Conservation (phyloP, 2,329 filamentous ascomycete species). For the Verticillium albo-atrum region DNA sequence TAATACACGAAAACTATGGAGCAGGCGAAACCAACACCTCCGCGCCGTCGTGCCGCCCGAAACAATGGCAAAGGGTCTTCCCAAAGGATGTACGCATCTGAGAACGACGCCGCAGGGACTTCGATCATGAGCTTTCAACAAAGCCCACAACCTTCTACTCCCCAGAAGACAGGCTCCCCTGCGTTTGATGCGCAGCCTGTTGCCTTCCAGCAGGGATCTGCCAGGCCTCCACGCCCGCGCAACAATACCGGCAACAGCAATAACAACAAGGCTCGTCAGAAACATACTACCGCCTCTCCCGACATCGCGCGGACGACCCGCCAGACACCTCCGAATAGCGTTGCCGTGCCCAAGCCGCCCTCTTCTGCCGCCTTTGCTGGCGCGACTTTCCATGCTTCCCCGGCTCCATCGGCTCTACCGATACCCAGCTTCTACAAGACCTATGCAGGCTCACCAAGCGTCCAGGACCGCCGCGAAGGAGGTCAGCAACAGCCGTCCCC, state of each 20-base stretch:
- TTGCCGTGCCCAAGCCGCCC: constrained; percentile 34
- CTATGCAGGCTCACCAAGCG: constrained; percentile 56
- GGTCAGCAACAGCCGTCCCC: constrained; percentile 42
- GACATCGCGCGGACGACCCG: constrained; percentile 33
- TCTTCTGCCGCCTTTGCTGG: constrained; percentile 72
- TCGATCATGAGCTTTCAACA: constrained; percentile 26
- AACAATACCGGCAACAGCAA: neutral
- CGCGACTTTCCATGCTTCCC: constrained; percentile 91
- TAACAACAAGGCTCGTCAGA: constrained; percentile 13
- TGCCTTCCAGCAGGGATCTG: neutral
- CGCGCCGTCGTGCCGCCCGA: constrained; percentile 27
- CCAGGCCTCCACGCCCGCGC: neutral
- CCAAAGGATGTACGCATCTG: constrained; percentile 55
- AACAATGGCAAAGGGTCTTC: constrained; percentile 30
- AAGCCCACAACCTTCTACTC: constrained; percentile 37
- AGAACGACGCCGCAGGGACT: constrained; percentile 40
- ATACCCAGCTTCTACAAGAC: constrained; percentile 84
- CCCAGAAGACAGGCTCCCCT: constrained; percentile 31
- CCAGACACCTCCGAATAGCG: constrained; percentile 33
- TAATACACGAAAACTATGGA: neutral
- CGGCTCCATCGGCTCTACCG: constrained; percentile 82
- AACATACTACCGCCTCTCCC: constrained; percentile 29
- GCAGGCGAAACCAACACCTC: constrained; percentile 28
- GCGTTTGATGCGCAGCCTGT: neutral
- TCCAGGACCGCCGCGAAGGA: constrained; percentile 25